Percentiles rank a stretch among this genome's conserved stretches.
Evolutionary conservation across 2,329 filamentous ascomycete species (phyloP).

Genomic region (Lecanicillium sp.): DNA sequence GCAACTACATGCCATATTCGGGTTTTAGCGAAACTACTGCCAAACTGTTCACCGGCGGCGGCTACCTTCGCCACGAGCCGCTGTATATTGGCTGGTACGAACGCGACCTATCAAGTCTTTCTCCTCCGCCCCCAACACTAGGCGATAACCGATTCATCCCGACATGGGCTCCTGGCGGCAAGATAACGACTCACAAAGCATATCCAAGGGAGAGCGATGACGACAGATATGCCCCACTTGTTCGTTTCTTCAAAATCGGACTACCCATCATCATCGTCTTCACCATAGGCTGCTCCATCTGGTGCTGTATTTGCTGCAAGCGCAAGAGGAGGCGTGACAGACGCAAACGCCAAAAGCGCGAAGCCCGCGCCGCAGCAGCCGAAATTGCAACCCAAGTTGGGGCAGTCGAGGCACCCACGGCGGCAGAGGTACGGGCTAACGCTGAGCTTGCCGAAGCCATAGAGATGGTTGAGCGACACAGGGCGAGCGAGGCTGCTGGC

Average conservation of each 20-base stretch:
- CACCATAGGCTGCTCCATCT: constrained; percentile 3
- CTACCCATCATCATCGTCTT: constrained; percentile 6
- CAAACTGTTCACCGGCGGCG: neutral
- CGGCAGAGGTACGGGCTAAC: too few species aligned
- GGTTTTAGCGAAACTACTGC: too few species aligned
- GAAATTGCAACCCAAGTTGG: neutral
- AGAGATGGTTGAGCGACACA: neutral
- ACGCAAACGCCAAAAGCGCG: constrained; percentile 5
- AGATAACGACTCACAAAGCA: neutral
- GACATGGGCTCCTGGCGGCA: constrained; percentile 3
- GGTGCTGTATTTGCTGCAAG: constrained; percentile 5
- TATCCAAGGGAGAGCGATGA: neutral
- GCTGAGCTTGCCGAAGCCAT: too few species aligned
- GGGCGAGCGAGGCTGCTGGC: neutral
- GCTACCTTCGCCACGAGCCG: neutral
- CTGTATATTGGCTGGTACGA: neutral
- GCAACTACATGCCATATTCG: neutral
- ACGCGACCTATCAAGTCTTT: neutral
- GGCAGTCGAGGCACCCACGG: neutral
- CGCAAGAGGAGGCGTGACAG: constrained; percentile 6
- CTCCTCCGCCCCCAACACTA: neutral
- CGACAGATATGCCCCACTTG: neutral
- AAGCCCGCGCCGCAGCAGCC: neutral
- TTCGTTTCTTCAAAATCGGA: constrained; percentile 2
- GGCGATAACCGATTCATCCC: neutral